These are phyloP conservation scores for Fusarium pseudoanthophilum DNA, from an alignment of 2,329 filamentous ascomycete genomes.

Conservation along the genomic window DNA sequence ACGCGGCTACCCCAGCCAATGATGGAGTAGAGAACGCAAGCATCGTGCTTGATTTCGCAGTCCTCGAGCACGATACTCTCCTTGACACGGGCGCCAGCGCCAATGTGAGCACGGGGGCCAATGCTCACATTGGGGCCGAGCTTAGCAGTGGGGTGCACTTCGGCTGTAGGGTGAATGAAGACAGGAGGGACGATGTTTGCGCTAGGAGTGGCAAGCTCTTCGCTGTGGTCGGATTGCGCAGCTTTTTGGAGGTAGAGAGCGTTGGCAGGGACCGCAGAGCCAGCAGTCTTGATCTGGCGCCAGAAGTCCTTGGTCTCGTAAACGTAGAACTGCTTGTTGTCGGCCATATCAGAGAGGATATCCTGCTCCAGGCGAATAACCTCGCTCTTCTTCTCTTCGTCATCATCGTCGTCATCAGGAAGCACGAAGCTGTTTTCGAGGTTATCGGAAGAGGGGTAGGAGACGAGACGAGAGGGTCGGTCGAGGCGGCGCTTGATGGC, in stretches of 20 bases:
- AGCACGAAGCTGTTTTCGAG: slow-evolving; percentile 74
- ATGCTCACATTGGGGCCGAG: slow-evolving; percentile 97
- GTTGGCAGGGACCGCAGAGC: slow-evolving; percentile 95
- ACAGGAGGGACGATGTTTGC: slow-evolving; percentile 91
- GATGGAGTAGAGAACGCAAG: slow-evolving; percentile 94
- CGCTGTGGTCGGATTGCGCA: slow-evolving; percentile 76
- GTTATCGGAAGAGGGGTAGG: slow-evolving; percentile 96
- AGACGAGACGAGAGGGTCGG: slow-evolving; percentile 82
- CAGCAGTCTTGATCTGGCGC: slow-evolving; percentile 99
- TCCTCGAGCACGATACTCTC: slow-evolving; percentile 97
- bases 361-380: slow-evolving; percentile 97
- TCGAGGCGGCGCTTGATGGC: slow-evolving; percentile 96
- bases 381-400: slow-evolving; percentile 82
- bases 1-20: slow-evolving; percentile 97
- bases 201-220: slow-evolving; percentile 83
- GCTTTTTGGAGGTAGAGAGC: slow-evolving; percentile 96
- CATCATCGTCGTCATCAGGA: slow-evolving; percentile 67
- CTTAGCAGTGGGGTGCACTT: slow-evolving; percentile 94
- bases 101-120: slow-evolving; percentile 86
- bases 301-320: slow-evolving; percentile 99
- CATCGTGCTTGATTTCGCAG: slow-evolving; percentile 94
- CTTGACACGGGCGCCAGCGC: slow-evolving; percentile 90
- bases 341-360: slow-evolving; percentile 92
- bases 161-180: slow-evolving; percentile 92
- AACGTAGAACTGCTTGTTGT: slow-evolving; percentile 98